Evolutionary conservation across 257 asterid genomes (phyloP), one percentile per base, ranked within the genome.

Genomic region (Agastache rugosa): DNA sequence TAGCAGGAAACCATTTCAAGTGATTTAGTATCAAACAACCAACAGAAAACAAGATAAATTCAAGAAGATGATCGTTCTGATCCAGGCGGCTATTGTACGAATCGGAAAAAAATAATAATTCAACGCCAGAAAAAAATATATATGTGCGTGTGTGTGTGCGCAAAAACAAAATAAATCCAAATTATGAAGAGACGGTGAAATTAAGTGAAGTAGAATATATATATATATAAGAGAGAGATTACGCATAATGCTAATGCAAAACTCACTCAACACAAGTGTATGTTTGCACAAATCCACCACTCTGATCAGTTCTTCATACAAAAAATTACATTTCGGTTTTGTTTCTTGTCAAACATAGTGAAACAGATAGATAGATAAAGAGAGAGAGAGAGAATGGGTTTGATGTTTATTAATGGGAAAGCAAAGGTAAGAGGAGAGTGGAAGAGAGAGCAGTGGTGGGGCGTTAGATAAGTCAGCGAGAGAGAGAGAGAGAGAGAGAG

Each of bases 381-480:
- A n/a, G n/a, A n/a, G n/a, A n/a, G 77, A 50, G 79, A 74, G 66
- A 65, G 81, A 64, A 8, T 29, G 60, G n/a, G 19, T 34, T 35
- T 60, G 83, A 72, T 76, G 85, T 84, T 25, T 25, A 25, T 25
- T 25, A 25, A 25, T 25, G 29, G 29, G 29, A 25, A 25, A 25
- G 77, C 76, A 64, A 72, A 82, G 71, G 74, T 78, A 20, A 78
- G 77, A 74, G 73, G 84, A 81, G 80, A 83, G 77, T 74, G 78
- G 81, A n/a, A n/a, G 68, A 85, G 74, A 39, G 56, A 29, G 58
- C 22, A 48, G 55, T 48, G 22, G 20, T 48, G 55, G 55, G 55
- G 20, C 10, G 20, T 2, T 10, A 48, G 55, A 48, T 15, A 15
- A 16, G 17, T 45, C 17, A 62, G 78, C 31, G 75, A 74, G 65